Base-by-base conservation (phyloP, 2,329 filamentous ascomycete species). In the Myriosclerotinia duriaeana region DNA sequence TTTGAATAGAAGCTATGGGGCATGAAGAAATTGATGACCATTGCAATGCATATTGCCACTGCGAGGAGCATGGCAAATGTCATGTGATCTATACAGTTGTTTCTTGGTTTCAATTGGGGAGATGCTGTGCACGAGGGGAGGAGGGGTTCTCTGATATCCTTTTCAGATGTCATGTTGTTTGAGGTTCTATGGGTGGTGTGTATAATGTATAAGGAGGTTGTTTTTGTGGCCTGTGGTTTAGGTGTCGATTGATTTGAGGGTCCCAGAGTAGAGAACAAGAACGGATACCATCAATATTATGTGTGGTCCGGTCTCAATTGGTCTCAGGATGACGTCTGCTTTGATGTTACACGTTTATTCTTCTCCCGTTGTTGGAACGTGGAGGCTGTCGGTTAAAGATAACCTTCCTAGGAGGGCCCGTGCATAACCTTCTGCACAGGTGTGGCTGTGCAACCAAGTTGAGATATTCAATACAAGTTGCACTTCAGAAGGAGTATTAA, bases 81-180 rank as follows among this genome's bases (percentile, higher is more conserved):
- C 58, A 50, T 46, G 30, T 50, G 30, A 50, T 60, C 20, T 60
- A 22, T 50, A 17, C 34, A 36, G 20, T 60, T 36, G 0, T 38
- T 26, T 50, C 44, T 26, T 26, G 30, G 1, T 36, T 38, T 14
- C 1, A 17, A 15, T 1, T 14, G 34, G 53, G n/a, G 6, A 5
- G 11, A 22, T 40, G n/a, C 8, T 15, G 4, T 46, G 12, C 1
- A 44, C 15, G 8, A 8, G 34, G 44, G 30, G 44, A 61, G 44
- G 14, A 61, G 58, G 11, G 34, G 8, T 5, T 26, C 34, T 17
- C 58, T 50, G 14, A 50, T 50, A 8, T 50, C 30, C 26, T 61
- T 61, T 40, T 50, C 44, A 6, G 1, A 26, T 4, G n/a, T 11
- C 58, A 61, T 61, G 8, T 61, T 61, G 58, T 50, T 30, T 50